Conservation (phyloP, 306 rosid genomes). For the Rosa lucieae region DNA sequence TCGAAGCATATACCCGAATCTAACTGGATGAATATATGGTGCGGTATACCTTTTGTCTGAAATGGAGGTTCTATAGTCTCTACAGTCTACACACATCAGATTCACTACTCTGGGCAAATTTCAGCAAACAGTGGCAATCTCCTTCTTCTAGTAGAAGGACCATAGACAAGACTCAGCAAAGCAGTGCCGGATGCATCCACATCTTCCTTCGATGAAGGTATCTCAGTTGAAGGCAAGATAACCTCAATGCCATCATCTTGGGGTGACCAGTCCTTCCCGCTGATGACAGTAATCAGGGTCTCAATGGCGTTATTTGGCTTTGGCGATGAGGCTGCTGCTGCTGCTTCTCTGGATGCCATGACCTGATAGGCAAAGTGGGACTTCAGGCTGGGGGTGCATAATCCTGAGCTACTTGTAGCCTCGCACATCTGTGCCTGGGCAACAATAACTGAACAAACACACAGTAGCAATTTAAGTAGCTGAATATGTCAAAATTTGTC, state of each 20-base stretch:
- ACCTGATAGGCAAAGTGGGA: constrained; percentile 22
- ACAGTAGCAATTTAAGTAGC: background rate
- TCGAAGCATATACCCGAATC: background rate
- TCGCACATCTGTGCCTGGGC: constrained; percentile 35
- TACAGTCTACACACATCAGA: background rate
- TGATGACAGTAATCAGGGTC: constrained; percentile 1
- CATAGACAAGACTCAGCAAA: constrained; percentile 15
- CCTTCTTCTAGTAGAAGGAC: constrained; percentile 20
- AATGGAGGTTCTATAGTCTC: background rate
- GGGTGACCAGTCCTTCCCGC: constrained; percentile 60
- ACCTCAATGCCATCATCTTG: constrained; percentile 59
- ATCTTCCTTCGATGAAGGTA: constrained; percentile 44
- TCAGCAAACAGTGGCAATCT: constrained; percentile 46
- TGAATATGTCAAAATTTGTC: background rate
- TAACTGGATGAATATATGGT: constrained; percentile 4
- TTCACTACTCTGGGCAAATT: constrained; percentile 25
- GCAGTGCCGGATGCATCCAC: constrained; percentile 31
- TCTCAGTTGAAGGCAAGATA: constrained; percentile 18
- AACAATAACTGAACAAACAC: background rate
- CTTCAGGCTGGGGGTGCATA: constrained; percentile 22
- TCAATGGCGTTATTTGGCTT: constrained; percentile 11
- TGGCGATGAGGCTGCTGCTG: constrained; percentile 12
- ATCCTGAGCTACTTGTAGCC: constrained; percentile 26
- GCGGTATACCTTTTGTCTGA: background rate
- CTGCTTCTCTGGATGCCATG: constrained; percentile 18